These are phyloP conservation scores for Schizopora paradoxa DNA, from an alignment of 1,284 basidiomycete species.

Conservation along the genomic window DNA sequence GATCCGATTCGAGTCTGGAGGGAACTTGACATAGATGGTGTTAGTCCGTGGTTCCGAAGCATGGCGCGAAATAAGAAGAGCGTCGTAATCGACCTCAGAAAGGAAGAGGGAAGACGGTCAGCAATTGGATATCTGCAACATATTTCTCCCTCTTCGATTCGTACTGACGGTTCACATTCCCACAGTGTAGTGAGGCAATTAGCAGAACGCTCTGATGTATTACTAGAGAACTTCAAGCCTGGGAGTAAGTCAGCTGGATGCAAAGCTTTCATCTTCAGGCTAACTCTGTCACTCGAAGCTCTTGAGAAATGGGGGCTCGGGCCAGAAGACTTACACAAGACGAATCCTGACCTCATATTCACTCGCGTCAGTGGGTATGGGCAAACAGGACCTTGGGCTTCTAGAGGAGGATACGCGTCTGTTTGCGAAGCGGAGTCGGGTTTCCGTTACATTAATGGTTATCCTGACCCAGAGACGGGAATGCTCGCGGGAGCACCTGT, in stretches of 20 bases:
- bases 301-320: conserved; percentile 66
- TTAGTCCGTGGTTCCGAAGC: conserved; percentile 68
- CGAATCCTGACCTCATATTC: conserved; percentile 62
- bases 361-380: conserved; percentile 71
- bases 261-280: conserved; percentile 10
- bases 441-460: conserved; percentile 67
- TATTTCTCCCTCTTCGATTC: background rate
- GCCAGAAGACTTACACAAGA: conserved; percentile 46
- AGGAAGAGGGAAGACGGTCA: conserved; percentile 55
- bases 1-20: conserved; percentile 69
- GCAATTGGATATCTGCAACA: conserved; percentile 22
- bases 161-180: background rate
- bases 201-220: conserved; percentile 55
- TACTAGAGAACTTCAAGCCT: conserved; percentile 69
- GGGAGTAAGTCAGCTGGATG: conserved; percentile 42
- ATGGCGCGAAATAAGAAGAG: conserved; percentile 69
- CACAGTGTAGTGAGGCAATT: no score
- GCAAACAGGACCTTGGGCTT: conserved; percentile 67
- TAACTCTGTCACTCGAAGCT: conserved; percentile 31
- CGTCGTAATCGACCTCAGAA: conserved; percentile 58
- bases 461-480: conserved; percentile 47
- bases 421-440: conserved; percentile 72
- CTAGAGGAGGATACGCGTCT: conserved; percentile 62
- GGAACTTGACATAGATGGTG: conserved; percentile 62
- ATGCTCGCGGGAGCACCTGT: conserved; percentile 55